Evolutionary conservation across 1,284 basidiomycete species (phyloP).

Genomic region (Malassezia dermatis): DNA sequence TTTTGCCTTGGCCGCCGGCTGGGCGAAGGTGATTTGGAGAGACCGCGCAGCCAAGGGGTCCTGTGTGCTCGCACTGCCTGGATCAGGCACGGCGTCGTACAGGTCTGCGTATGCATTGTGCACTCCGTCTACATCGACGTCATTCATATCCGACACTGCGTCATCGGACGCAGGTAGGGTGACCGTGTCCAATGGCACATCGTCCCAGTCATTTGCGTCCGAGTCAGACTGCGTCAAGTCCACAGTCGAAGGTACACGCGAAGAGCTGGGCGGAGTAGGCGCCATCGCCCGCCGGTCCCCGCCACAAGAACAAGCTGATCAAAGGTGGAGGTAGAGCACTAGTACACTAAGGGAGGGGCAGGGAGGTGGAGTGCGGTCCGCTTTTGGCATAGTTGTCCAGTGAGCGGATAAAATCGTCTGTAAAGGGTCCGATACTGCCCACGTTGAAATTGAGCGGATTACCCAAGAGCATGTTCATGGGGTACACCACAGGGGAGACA

Average conservation of each 20-base stretch:
- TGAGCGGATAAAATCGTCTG: conserved; percentile 11
- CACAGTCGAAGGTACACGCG: neutral
- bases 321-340: neutral
- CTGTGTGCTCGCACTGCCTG: conserved; percentile 16
- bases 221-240: neutral
- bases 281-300: neutral
- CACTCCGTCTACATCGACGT: conserved; percentile 27
- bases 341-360: neutral
- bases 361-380: neutral
- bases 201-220: neutral
- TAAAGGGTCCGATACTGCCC: neutral
- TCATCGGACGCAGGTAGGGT: conserved; percentile 11
- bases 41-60: neutral
- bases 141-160: conserved; percentile 23
- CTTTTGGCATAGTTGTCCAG: conserved; percentile 1
- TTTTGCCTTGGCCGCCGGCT: conserved; percentile 10
- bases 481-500: neutral
- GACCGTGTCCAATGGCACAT: neutral
- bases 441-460: conserved; percentile 1
- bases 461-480: neutral
- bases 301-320: neutral
- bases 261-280: neutral
- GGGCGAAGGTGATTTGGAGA: conserved; percentile 23
- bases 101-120: conserved; percentile 19
- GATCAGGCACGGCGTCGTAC: conserved; percentile 34